Evolutionary conservation across 176 grass and related monocot species (phyloP).

Genomic region (Oryza glaberrima): DNA sequence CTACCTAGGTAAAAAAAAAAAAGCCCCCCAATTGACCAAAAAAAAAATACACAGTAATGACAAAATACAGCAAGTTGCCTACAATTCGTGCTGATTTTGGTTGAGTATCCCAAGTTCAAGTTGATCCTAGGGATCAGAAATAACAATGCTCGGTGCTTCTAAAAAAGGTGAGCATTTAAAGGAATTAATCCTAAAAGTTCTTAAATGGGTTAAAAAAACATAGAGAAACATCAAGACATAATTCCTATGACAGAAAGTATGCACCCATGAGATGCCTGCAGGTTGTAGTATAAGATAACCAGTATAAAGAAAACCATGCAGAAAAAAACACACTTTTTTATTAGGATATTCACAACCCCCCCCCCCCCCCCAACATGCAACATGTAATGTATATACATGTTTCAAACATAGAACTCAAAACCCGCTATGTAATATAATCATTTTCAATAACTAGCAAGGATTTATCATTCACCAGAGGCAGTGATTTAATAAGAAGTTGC

Average conservation of each 20-base stretch:
- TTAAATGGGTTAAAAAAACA: constrained; percentile 3
- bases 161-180: background rate
- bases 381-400: background rate
- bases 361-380: background rate
- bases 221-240: background rate
- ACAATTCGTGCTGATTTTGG: background rate
- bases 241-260: background rate
- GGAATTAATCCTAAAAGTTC: background rate
- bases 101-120: constrained; percentile 17
- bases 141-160: background rate
- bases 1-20: background rate
- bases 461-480: background rate
- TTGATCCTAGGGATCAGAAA: background rate
- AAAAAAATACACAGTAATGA: background rate
- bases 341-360: background rate
- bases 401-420: background rate
- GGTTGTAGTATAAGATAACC: background rate
- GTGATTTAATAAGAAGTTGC: background rate
- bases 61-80: constrained; percentile 3
- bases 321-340: background rate
- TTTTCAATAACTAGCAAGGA: background rate
- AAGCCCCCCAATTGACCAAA: background rate
- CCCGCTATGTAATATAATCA: background rate
- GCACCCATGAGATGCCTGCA: background rate
- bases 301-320: background rate